phyloP scores from a whole-genome alignment of 2,329 filamentous ascomycete genomes.

The Trichoderma arundinaceum region DNA sequence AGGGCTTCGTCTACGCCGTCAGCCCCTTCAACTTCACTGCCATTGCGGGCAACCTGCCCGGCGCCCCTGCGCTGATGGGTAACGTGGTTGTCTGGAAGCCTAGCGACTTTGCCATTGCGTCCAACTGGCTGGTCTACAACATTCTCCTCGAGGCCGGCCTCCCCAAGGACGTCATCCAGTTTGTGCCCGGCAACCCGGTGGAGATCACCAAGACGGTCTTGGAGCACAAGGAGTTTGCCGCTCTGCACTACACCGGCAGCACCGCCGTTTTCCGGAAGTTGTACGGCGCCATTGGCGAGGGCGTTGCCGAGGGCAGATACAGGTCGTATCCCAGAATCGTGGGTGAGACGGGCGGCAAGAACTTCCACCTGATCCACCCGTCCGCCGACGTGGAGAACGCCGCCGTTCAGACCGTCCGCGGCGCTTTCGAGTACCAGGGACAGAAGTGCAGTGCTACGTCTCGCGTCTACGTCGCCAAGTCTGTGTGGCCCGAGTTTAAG shows the following conservation, averaged over 20 bases:
- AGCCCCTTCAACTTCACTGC: slow-evolving; percentile 98
- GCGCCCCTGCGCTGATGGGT: slow-evolving; percentile 83
- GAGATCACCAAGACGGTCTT: slow-evolving; percentile 81
- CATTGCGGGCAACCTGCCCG: slow-evolving; percentile 85
- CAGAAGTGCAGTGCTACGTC: slow-evolving; percentile 91
- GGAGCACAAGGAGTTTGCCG: slow-evolving; percentile 78
- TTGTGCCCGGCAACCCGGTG: slow-evolving; percentile 85
- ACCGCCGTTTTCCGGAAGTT: slow-evolving; percentile 88
- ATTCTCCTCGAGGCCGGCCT: slow-evolving; percentile 91
- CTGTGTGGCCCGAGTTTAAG: slow-evolving; percentile 74
- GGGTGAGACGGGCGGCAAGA: slow-evolving; percentile 91
- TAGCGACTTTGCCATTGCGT: slow-evolving; percentile 86
- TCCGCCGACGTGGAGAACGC: slow-evolving; percentile 80
- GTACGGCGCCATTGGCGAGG: slow-evolving; percentile 83
- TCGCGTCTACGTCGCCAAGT: slow-evolving; percentile 77
- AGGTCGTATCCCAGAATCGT: slow-evolving; percentile 85
- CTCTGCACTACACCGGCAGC: slow-evolving; percentile 94
- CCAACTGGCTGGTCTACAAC: slow-evolving; percentile 88
- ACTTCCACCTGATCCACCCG: slow-evolving; percentile 84
- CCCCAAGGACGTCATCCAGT: slow-evolving; percentile 88
- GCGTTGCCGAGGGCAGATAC: slow-evolving; percentile 82
- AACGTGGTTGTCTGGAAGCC: slow-evolving; percentile 98
- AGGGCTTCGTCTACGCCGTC: slow-evolving; percentile 94
- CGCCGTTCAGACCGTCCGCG: slow-evolving; percentile 80
- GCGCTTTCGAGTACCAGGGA: slow-evolving; percentile 88